phyloP scores from a whole-genome alignment of 176 grass and related monocot genomes.

The Hordeum vulgare region MorexV3_pseudomolecules_assembly NC_058520.1:515398222-515398721 shows the following conservation, averaged over 20 bases:
- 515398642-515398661: too few relatives aligned
- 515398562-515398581: constrained; percentile 1
- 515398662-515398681: not conserved
- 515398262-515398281: not conserved
- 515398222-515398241: not conserved
- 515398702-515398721: not conserved
- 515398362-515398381: not conserved
- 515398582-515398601: not conserved
- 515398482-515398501: not conserved
- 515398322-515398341: not conserved
- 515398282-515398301: not conserved
- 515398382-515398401: constrained; percentile 19
- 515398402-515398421: constrained; percentile 9
- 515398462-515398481: constrained; percentile 11
- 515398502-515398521: constrained; percentile 28
- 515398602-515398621: not conserved
- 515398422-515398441: constrained; percentile 12
- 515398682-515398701: not conserved
- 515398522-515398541: constrained; percentile 22
- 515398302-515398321: not conserved
- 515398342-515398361: not conserved
- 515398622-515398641: not conserved
- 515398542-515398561: constrained; percentile 20
- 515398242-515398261: not conserved
- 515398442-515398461: not conserved